A percentile compares a stretch with the other conserved stretches of the same genome.
Evolutionary conservation across 495 filamentous ascomycete species (phyloP).

Genomic region (Trichoderma erinaceum): DNA sequence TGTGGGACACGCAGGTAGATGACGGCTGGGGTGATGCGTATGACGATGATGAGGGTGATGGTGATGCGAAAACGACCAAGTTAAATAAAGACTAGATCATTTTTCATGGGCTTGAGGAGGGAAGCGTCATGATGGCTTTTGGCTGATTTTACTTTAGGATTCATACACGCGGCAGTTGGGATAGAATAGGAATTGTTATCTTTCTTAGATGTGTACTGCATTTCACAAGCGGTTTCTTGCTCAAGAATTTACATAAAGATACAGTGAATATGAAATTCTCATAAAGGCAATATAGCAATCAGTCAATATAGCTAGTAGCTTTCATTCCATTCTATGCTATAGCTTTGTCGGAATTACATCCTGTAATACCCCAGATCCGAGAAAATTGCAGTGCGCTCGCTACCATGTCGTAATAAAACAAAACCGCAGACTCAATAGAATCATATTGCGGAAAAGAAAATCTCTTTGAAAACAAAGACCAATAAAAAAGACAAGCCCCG

Average conservation of each 20-base stretch:
- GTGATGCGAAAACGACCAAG: neutral
- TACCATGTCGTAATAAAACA: neutral
- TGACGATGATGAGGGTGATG: slow-evolving; percentile 27
- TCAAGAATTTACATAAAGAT: too few relatives aligned
- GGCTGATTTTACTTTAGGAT: too few relatives aligned
- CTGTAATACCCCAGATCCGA: neutral
- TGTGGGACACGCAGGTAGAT: slow-evolving; percentile 40
- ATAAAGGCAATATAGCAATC: neutral
- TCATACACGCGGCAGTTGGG: too few relatives aligned
- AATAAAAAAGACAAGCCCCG: neutral
- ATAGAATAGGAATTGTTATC: too few relatives aligned
- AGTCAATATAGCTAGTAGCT: neutral
- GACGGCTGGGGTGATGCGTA: slow-evolving; percentile 37
- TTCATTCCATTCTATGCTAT: neutral
- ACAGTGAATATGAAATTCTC: neutral
- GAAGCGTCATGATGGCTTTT: neutral
- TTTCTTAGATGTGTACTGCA: too few relatives aligned
- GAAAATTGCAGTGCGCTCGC: neutral
- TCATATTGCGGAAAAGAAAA: neutral
- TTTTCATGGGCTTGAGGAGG: neutral
- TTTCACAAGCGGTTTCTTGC: too few relatives aligned
- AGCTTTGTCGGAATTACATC: neutral
- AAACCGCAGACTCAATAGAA: neutral
- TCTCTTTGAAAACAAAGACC: neutral
- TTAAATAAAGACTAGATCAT: slow-evolving; percentile 15